Conservation (phyloP, 257 asterid species). For the Oldenlandia corymbosa region DNA sequence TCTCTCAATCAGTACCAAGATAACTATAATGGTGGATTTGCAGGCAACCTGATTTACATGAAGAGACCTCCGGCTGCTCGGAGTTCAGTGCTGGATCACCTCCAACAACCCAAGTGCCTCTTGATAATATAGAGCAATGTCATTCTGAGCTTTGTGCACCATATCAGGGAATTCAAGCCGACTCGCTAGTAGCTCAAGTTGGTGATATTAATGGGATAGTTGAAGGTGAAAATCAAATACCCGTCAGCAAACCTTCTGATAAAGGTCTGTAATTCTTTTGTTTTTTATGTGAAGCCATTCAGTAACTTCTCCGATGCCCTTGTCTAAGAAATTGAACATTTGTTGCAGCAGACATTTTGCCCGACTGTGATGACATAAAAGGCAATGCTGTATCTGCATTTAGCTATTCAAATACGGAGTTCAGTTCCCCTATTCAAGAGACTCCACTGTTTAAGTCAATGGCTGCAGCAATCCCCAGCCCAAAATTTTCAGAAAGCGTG, state of each 20-base stretch:
- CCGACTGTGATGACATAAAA: conserved; percentile 32
- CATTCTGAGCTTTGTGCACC: conserved; percentile 38
- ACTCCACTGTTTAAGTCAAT: conserved; percentile 87
- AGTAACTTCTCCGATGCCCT: conserved; percentile 3
- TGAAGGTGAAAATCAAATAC: conserved; percentile 34
- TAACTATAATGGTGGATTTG: conserved; percentile 28
- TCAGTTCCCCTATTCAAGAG: conserved; percentile 74
- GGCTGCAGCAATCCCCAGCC: conserved; percentile 95
- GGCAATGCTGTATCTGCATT: conserved; percentile 29
- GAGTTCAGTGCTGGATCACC: conserved; percentile 83
- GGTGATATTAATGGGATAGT: conserved; percentile 35
- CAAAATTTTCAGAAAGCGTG: conserved; percentile 96
- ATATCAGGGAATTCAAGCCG: conserved; percentile 38
- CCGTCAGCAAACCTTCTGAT: conserved; percentile 30
- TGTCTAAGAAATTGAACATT: background rate
- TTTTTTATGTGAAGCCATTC: background rate
- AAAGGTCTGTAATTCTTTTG: conserved; percentile 35
- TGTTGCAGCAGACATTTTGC: conserved; percentile 31
- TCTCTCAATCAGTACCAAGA: conserved; percentile 17
- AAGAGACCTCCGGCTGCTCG: conserved; percentile 68
- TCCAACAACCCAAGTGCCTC: conserved; percentile 32
- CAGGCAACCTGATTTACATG: conserved; percentile 68
- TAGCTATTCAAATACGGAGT: conserved; percentile 45
- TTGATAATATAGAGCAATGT: conserved; percentile 44
- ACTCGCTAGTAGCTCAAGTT: conserved; percentile 35